Evolutionary conservation across 2,329 filamentous ascomycete genomes (phyloP).

Genomic region (Amauroascus niger): DNA sequence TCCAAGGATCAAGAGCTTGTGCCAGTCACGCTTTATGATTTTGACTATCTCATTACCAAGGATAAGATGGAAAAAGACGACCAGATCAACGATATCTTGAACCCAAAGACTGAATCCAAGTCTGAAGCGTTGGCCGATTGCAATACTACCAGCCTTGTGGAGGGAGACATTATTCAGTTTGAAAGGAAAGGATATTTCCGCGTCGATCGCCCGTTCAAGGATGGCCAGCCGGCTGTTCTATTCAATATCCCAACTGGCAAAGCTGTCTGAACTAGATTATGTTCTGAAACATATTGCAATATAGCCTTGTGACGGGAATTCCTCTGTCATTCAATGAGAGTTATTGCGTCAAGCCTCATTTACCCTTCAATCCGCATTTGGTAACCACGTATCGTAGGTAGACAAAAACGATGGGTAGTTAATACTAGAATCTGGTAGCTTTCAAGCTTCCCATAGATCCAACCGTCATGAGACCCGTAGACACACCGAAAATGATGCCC

Average conservation of each 20-base stretch:
- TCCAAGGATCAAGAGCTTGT: conserved; percentile 67
- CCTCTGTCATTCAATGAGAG: no score
- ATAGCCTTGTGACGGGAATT: no score
- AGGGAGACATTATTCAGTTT: conserved; percentile 87
- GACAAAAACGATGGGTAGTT: no score
- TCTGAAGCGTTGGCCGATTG: conserved; percentile 69
- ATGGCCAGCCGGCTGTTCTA: conserved; percentile 52
- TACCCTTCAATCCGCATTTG: no score
- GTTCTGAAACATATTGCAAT: no score
- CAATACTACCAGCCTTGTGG: conserved; percentile 68
- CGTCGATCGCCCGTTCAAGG: conserved; percentile 56
- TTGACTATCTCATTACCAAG: conserved; percentile 91
- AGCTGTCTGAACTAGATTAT: conserved; percentile 16
- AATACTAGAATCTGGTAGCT: no score
- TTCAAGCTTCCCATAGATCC: no score
- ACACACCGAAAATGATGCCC: neutral
- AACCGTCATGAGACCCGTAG: no score
- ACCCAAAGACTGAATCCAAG: conserved; percentile 62
- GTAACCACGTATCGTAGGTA: no score
- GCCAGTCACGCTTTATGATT: conserved; percentile 79
- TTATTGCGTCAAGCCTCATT: no score
- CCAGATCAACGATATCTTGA: conserved; percentile 72
- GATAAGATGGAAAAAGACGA: conserved; percentile 88
- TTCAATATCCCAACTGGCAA: conserved; percentile 64
- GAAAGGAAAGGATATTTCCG: conserved; percentile 89